phyloP scores from a whole-genome alignment of 129 eudicot species.

The Tagetes erecta region DNA sequence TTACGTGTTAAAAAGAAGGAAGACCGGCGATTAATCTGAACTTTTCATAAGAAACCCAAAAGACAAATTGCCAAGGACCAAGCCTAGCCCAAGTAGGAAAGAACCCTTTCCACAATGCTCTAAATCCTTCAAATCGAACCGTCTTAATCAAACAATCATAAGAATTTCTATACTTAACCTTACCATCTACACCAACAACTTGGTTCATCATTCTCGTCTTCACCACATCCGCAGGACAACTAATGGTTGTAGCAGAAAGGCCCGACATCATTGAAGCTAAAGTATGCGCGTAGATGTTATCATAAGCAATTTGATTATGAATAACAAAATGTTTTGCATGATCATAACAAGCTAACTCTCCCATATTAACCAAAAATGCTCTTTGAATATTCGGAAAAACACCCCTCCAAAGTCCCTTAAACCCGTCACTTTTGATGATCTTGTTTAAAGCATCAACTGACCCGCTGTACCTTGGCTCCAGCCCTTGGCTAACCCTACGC shows the following conservation, averaged over 20 bases:
- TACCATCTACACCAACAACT: constrained; percentile 34
- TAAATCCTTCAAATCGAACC: constrained; percentile 65
- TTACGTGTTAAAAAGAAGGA: constrained; percentile 50
- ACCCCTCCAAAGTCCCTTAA: constrained; percentile 86
- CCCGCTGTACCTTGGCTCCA: constrained; percentile 66
- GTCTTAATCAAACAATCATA: constrained; percentile 81
- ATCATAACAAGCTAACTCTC: constrained; percentile 93
- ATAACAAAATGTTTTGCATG: constrained; percentile 84
- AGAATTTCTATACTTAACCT: constrained; percentile 55
- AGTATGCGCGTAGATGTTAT: constrained; percentile 87
- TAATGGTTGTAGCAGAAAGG: constrained; percentile 78
- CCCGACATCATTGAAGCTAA: constrained; percentile 88
- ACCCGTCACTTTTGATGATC: constrained; percentile 56
- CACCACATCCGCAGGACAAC: constrained; percentile 95
- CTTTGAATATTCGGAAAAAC: constrained; percentile 81
- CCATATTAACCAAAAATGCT: constrained; percentile 95
- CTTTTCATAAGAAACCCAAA: constrained; percentile 91
- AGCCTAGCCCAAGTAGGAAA: constrained; percentile 98
- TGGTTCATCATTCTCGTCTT: constrained; percentile 96
- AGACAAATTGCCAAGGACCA: constrained; percentile 98
- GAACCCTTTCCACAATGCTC: constrained; percentile 93
- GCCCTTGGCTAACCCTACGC: constrained; percentile 68
- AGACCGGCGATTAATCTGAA: constrained; percentile 70
- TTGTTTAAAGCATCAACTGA: constrained; percentile 64
- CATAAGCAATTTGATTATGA: constrained; percentile 52